These are phyloP conservation scores for Helotiales sp. DNA, from an alignment of 2,329 filamentous ascomycete genomes.

Conservation along the genomic window DNA sequence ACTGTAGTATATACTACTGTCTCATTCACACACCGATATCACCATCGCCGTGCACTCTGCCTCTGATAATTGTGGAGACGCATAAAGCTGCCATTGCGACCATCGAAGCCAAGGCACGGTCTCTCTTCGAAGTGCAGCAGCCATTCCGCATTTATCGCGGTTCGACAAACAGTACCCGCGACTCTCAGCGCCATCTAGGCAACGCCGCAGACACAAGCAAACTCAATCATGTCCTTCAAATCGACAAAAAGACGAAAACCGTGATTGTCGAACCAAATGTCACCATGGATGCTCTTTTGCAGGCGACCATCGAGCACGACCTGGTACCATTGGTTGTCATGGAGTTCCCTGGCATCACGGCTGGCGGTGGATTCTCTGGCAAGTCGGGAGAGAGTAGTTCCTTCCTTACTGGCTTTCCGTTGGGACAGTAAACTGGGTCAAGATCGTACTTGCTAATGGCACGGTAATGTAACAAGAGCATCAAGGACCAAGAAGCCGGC, in stretches of 20 bases:
- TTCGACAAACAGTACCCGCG: slow-evolving; percentile 51
- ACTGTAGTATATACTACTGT: too few relatives aligned
- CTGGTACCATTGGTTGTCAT: slow-evolving; percentile 64
- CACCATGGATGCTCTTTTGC: slow-evolving; percentile 62
- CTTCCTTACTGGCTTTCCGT: slow-evolving; percentile 65
- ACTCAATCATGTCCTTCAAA: slow-evolving; percentile 44
- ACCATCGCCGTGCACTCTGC: too few relatives aligned
- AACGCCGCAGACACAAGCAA: slow-evolving; percentile 43
- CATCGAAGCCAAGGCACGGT: too few relatives aligned
- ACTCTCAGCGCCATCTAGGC: slow-evolving; percentile 21
- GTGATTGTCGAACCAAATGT: slow-evolving; percentile 66
- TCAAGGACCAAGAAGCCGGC: slow-evolving; percentile 40
- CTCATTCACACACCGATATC: too few relatives aligned
- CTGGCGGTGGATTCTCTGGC: slow-evolving; percentile 64
- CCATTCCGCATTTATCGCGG: slow-evolving; percentile 55
- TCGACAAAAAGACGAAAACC: slow-evolving; percentile 41
- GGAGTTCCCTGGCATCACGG: slow-evolving; percentile 69
- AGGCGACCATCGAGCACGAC: slow-evolving; percentile 51
- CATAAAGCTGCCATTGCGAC: too few relatives aligned
- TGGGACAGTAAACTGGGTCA: slow-evolving; percentile 56
- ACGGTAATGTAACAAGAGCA: slow-evolving; percentile 48
- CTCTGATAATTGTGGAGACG: too few relatives aligned
- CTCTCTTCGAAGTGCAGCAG: too few relatives aligned
- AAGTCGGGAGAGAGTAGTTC: slow-evolving; percentile 66
- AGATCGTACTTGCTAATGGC: slow-evolving; percentile 61